Conservation (phyloP, 345 rosid genomes). For the Gossypium sturtianum region DNA sequence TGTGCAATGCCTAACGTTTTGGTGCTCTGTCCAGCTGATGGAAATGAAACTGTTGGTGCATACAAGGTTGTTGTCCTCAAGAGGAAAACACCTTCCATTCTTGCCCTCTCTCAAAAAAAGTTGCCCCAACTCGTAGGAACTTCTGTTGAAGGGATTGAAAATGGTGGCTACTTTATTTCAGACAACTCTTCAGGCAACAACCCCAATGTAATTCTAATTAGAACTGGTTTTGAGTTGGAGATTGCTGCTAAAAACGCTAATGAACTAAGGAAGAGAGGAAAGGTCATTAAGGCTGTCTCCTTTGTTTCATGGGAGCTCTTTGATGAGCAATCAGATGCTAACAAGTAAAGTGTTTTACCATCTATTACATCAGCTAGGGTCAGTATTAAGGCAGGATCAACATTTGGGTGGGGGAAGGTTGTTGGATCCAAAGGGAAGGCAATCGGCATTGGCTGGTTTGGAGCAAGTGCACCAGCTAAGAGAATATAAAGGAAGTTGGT, state of each 20-base stretch:
- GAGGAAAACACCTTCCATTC: slow-evolving; percentile 77
- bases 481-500: slow-evolving; percentile 72
- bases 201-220: slow-evolving; percentile 83
- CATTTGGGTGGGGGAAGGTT: slow-evolving; percentile 82
- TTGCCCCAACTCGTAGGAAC: slow-evolving; percentile 80
- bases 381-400: slow-evolving; percentile 79
- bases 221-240: slow-evolving; percentile 91
- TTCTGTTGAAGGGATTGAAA: slow-evolving; percentile 77
- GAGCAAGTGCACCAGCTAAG: slow-evolving; percentile 86
- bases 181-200: slow-evolving; percentile 80
- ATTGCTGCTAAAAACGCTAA: slow-evolving; percentile 76
- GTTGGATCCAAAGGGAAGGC: slow-evolving; percentile 72
- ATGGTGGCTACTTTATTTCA: slow-evolving; percentile 78
- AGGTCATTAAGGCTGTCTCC: slow-evolving; percentile 81
- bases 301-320: slow-evolving; percentile 86
- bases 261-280: slow-evolving; percentile 74
- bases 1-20: slow-evolving; percentile 94
- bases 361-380: slow-evolving; percentile 65
- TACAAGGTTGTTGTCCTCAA: slow-evolving; percentile 74
- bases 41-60: slow-evolving; percentile 91
- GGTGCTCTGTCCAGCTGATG: slow-evolving; percentile 96
- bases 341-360: slow-evolving; percentile 89
- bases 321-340: slow-evolving; percentile 61
- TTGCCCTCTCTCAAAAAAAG: slow-evolving; percentile 78
- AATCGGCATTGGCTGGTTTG: slow-evolving; percentile 66